phyloP scores from a whole-genome alignment of 192 early-diverging fungal genomes.

The Entomortierella lignicola region DNA sequence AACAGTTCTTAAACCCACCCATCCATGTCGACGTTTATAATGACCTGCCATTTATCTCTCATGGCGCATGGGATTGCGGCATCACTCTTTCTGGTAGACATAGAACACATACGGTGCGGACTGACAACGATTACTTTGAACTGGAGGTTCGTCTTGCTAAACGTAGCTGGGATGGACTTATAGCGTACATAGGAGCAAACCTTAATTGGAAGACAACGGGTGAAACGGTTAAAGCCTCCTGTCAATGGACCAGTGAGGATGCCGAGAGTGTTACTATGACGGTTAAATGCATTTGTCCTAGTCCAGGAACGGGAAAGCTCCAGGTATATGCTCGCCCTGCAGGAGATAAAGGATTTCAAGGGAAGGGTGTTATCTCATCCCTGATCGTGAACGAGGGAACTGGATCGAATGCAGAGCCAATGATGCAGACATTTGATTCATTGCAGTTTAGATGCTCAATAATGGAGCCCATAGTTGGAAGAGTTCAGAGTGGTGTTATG shows the following conservation, averaged over 20 bases:
- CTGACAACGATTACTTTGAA: conserved; percentile 39
- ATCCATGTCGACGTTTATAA: conserved; percentile 25
- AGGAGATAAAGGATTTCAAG: not conserved
- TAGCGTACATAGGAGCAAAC: not conserved
- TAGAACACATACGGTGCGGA: conserved; percentile 4
- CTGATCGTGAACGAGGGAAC: conserved; percentile 25
- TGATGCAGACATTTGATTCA: not conserved
- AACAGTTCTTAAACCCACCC: conserved; percentile 61
- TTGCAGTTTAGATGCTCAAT: conserved; percentile 20
- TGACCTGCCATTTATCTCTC: not conserved
- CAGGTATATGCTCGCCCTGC: not conserved
- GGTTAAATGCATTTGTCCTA: conserved; percentile 21
- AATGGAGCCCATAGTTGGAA: conserved; percentile 19
- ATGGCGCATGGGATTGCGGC: conserved; percentile 13
- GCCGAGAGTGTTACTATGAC: conserved; percentile 16
- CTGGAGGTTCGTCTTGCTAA: conserved; percentile 22
- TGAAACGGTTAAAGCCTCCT: not conserved
- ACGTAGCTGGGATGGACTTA: not conserved
- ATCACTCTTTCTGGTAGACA: not conserved
- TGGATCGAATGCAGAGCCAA: conserved; percentile 18
- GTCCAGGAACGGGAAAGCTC: conserved; percentile 15
- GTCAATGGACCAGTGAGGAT: conserved; percentile 32
- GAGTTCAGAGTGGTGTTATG: conserved; percentile 12
- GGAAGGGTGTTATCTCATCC: conserved; percentile 1
- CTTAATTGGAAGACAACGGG: conserved; percentile 17